Percentiles rank a stretch among this genome's conserved stretches.
These are phyloP conservation scores for Hansenula lynferdii DNA, from an alignment of 1,139 yeast genomes.

Conservation along the genomic window DNA sequence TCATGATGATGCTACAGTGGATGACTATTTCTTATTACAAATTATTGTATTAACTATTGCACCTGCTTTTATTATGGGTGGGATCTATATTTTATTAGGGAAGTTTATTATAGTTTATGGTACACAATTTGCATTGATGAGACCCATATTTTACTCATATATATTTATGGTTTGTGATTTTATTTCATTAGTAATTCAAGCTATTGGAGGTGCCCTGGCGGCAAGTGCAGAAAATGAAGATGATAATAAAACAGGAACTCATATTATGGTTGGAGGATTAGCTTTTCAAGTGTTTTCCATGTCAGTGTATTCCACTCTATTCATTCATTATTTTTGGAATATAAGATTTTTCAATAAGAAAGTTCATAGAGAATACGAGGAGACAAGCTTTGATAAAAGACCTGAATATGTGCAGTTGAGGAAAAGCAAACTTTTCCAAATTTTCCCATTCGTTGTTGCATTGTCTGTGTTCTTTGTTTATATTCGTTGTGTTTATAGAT, in stretches of 20 bases:
- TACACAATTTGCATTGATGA: conserved; percentile 43
- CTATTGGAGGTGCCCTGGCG: conserved; percentile 57
- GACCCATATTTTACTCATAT: conserved; percentile 63
- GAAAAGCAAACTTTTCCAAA: conserved; percentile 26
- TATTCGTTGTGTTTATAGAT: conserved; percentile 71
- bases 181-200: conserved; percentile 57
- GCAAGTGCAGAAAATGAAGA: conserved; percentile 36
- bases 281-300: conserved; percentile 61
- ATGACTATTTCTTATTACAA: conserved; percentile 46
- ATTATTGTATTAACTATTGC: conserved; percentile 57
- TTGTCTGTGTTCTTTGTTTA: conserved; percentile 52
- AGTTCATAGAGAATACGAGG: not conserved
- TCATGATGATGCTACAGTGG: conserved; percentile 28
- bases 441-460: conserved; percentile 47
- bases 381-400: not conserved
- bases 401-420: not conserved
- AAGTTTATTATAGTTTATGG: conserved; percentile 60
- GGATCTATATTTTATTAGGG: conserved; percentile 61
- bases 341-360: not conserved
- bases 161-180: conserved; percentile 54
- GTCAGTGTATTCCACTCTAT: conserved; percentile 46
- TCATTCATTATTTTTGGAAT: conserved; percentile 39
- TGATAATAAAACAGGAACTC: conserved; percentile 29
- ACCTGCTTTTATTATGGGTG: conserved; percentile 76
- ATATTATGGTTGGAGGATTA: conserved; percentile 68